phyloP scores from a whole-genome alignment of 192 early-diverging fungal species.

The Geranomyces variabilis region DNA sequence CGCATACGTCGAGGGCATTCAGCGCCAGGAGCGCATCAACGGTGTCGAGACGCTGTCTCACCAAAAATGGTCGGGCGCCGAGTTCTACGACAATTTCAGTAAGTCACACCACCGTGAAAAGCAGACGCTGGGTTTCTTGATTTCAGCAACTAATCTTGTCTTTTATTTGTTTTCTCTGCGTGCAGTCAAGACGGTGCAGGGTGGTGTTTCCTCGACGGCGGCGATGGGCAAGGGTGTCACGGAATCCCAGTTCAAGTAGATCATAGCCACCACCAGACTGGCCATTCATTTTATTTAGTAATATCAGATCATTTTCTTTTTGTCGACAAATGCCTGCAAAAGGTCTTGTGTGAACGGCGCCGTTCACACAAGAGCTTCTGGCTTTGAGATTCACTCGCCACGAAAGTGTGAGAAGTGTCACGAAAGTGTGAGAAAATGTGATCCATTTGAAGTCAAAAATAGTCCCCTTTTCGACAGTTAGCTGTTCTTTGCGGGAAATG shows the following conservation, averaged over 20 bases:
- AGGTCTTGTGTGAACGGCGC: no score
- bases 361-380: no score
- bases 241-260: slow-evolving; percentile 47
- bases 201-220: slow-evolving; percentile 90
- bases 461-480: no score
- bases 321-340: no score
- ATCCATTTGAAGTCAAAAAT: no score
- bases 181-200: slow-evolving; percentile 83
- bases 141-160: neutral
- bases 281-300: neutral
- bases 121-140: neutral
- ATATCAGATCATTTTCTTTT: no score
- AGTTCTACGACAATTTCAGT: slow-evolving; percentile 84
- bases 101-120: slow-evolving; percentile 23
- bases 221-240: slow-evolving; percentile 88
- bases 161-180: neutral
- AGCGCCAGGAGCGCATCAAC: slow-evolving; percentile 87
- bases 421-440: no score
- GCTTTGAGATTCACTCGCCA: no score
- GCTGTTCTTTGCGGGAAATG: no score
- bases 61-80: slow-evolving; percentile 93
- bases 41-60: slow-evolving; percentile 91
- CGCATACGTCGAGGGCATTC: slow-evolving; percentile 90
- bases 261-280: neutral
- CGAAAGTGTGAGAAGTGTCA: no score